Evolutionary conservation across 768 basidiomycete genomes (phyloP).

Genomic region (Leccinum truebloodii): DNA sequence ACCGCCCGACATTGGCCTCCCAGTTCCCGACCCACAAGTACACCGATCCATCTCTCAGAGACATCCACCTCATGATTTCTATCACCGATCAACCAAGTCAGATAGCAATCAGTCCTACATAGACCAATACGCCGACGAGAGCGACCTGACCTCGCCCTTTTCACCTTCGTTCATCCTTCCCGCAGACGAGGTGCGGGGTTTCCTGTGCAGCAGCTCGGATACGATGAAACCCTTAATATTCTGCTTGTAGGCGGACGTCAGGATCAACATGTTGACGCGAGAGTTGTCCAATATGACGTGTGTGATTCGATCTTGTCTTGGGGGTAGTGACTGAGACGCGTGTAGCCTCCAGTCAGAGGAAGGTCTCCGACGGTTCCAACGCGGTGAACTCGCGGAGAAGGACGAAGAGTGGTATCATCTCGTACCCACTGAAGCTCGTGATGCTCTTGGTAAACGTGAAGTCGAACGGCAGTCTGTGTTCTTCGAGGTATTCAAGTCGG

Average conservation of each 20-base stretch:
- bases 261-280: conserved; percentile 31
- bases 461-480: conserved; percentile 84
- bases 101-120: conserved; percentile 33
- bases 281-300: conserved; percentile 43
- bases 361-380: conserved; percentile 65
- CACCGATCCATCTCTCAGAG: conserved; percentile 46
- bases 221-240: conserved; percentile 6
- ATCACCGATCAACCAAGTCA: conserved; percentile 43
- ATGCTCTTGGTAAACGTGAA: conserved; percentile 72
- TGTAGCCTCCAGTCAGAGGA: conserved; percentile 63
- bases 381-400: conserved; percentile 58
- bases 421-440: conserved; percentile 69
- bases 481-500: conserved; percentile 88
- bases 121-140: conserved; percentile 17
- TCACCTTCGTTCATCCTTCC: conserved; percentile 38
- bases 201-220: conserved; percentile 26
- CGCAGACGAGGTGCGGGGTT: conserved; percentile 37
- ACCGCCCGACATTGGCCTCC: conserved; percentile 38
- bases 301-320: conserved; percentile 19
- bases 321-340: conserved; percentile 13
- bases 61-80: conserved; percentile 28
- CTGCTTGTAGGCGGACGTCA: conserved; percentile 26
- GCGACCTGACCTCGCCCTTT: conserved; percentile 34
- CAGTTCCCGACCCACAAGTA: conserved; percentile 50
- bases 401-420: conserved; percentile 85